Evolutionary conservation across 129 eudicot genomes (phyloP).

Genomic region (Tanacetum coccineum): DNA sequence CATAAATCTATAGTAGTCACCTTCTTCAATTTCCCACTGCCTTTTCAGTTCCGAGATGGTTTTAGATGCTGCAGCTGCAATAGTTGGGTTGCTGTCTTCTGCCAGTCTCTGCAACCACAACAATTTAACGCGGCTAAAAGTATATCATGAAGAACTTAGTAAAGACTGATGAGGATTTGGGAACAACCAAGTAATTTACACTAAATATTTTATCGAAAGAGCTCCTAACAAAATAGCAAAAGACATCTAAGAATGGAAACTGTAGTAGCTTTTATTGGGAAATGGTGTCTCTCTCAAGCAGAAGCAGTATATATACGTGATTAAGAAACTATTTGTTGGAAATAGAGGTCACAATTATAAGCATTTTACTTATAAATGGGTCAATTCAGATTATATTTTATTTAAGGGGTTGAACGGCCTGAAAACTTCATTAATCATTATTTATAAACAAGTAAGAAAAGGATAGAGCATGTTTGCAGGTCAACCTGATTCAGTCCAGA

Average conservation of each 20-base stretch:
- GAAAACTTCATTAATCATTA: background rate
- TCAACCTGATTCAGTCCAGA: background rate
- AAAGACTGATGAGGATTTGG: background rate
- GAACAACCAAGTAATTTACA: slow-evolving; percentile 10
- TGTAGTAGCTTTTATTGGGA: background rate
- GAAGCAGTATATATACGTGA: background rate
- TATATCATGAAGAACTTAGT: background rate
- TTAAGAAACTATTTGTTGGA: background rate
- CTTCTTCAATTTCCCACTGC: slow-evolving; percentile 98
- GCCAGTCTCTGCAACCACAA: slow-evolving; percentile 74
- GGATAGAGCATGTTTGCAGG: background rate
- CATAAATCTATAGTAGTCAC: slow-evolving; percentile 90
- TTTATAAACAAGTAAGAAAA: background rate
- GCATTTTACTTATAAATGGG: background rate
- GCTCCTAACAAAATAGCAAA: background rate
- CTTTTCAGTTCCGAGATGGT: slow-evolving; percentile 82
- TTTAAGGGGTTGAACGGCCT: background rate
- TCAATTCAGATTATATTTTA: background rate
- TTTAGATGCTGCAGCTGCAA: slow-evolving; percentile 88
- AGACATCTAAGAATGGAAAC: background rate
- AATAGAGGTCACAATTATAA: slow-evolving; percentile 5
- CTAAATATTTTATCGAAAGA: background rate
- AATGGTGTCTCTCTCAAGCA: background rate
- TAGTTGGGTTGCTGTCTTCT: slow-evolving; percentile 81
- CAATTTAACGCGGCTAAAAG: background rate